Evolutionary conservation across 805 yeast genomes (phyloP), one percentile per base, ranked within the genome.

Genomic region (Saccharomycopsis fibuligera): DNA sequence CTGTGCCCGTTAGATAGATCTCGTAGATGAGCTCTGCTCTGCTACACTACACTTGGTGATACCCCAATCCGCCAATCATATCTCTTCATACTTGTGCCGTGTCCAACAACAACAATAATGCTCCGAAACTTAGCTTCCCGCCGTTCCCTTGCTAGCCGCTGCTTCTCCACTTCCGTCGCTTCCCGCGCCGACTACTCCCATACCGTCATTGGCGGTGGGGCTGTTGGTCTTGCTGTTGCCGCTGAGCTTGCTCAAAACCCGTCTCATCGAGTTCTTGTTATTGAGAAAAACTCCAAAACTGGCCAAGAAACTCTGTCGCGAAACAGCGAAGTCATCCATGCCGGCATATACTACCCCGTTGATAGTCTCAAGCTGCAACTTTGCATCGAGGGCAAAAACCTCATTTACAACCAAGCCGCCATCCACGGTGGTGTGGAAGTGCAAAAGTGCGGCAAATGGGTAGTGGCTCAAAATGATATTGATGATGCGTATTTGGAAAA

Each of bases 321-420:
- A 45, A 89, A 89, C 68, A 85, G 95, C 1, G 97, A 90, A 60
- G 97, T 90, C 23, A 83, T 89, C 22, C 97, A 89, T 65, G 96
- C 96, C 0, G 96, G 96, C 0, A 58, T 89, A 5, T 90, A 90
- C 61, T 84, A 86, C 58, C 95, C 96, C 0, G 65, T 68, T 8
- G 75, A 76, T 50, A 73, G 84, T 2, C 68, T 90, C 47, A 83
- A 86, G 59, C 78, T 86, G 0, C 64, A 69, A 55, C 64, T 89
- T 25, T 90, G 96, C 58, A 69, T 89, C 30, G 72, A 74, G 35
- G 97, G 97, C 0, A 88, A 85, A 57, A 63, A 78, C 12, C 64
- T 80, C 62, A 69, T 89, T 10, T 89, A 88, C 61, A 66, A 68
- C 14, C 73, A 67, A 27, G 64, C 64, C 4, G 68, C 67, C 1